Percentiles rank a stretch among this genome's conserved stretches.
Conservation (phyloP, 495 filamentous ascomycete species). For the Podospora australis region DNA sequence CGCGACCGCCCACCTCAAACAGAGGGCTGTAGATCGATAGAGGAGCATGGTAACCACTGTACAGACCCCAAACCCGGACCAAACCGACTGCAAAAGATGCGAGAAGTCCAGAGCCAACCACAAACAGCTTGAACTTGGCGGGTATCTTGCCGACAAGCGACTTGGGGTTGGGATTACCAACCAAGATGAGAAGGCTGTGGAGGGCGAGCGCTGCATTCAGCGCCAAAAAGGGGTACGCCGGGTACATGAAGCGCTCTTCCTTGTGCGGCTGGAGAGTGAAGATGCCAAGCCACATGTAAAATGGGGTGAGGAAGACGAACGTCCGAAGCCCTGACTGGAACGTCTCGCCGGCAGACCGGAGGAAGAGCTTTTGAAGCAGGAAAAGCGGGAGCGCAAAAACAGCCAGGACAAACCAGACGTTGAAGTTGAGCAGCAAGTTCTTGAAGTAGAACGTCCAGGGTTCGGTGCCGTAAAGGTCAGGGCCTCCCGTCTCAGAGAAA, state of each 20-base stretch:
- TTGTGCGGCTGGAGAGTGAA: slow-evolving; percentile 94
- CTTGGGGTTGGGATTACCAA: slow-evolving; percentile 62
- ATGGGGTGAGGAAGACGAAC: slow-evolving; percentile 70
- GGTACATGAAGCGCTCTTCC: slow-evolving; percentile 98
- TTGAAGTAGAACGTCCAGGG: slow-evolving; percentile 95
- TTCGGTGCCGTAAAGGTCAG: slow-evolving; percentile 92
- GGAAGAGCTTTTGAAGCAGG: slow-evolving; percentile 40
- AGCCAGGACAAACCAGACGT: slow-evolving; percentile 83
- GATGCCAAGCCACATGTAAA: slow-evolving; percentile 91
- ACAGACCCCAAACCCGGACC: slow-evolving; percentile 70
- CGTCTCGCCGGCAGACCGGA: slow-evolving; percentile 27
- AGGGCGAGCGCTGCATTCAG: slow-evolving; percentile 83
- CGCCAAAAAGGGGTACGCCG: slow-evolving; percentile 86
- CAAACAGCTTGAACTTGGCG: slow-evolving; percentile 56
- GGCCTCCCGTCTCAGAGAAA: slow-evolving; percentile 72
- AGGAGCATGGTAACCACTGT: slow-evolving; percentile 80
- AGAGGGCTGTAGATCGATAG: slow-evolving; percentile 62
- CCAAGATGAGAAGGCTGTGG: slow-evolving; percentile 65
- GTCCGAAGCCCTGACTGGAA: slow-evolving; percentile 55
- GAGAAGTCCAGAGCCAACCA: slow-evolving; percentile 46
- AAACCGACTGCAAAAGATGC: slow-evolving; percentile 59
- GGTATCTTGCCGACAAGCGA: slow-evolving; percentile 63
- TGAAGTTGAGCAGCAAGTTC: slow-evolving; percentile 92
- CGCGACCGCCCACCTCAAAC: slow-evolving; percentile 41
- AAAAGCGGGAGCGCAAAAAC: slow-evolving; percentile 62